A percentile compares a stretch with the other conserved stretches of the same genome.
Evolutionary conservation across 2,329 filamentous ascomycete genomes (phyloP).

Genomic region (Colletotrichum sp.): DNA sequence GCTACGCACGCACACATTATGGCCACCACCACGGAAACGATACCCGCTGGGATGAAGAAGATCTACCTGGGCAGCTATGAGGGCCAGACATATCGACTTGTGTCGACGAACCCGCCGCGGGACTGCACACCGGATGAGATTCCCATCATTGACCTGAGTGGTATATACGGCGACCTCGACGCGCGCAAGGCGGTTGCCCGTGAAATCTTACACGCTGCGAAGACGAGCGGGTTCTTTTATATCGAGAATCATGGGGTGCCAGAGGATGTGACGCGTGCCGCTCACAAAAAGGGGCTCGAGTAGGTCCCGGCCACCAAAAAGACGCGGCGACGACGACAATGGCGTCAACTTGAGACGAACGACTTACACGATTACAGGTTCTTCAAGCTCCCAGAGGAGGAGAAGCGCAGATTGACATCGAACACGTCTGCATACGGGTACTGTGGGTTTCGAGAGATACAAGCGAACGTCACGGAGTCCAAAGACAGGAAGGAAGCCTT

Average conservation of each 20-base stretch:
- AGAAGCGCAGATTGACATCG: conserved; percentile 29
- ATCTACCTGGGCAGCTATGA: conserved; percentile 8
- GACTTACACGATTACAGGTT: conserved; percentile 24
- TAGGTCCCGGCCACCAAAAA: conserved; percentile 18
- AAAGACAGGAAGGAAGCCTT: conserved; percentile 32
- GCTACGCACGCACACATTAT: background rate
- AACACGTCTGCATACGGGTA: conserved; percentile 25
- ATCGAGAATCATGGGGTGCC: conserved; percentile 48
- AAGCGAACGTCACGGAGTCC: conserved; percentile 28
- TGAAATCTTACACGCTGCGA: conserved; percentile 41
- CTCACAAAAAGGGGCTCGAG: conserved; percentile 24
- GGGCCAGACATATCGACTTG: conserved; percentile 8
- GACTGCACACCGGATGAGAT: conserved; percentile 46
- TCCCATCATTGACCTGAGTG: conserved; percentile 47
- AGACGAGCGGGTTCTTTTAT: conserved; percentile 53
- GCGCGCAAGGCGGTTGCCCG: conserved; percentile 41
- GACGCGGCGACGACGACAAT: background rate
- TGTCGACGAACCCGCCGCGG: conserved; percentile 33
- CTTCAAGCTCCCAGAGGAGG: conserved; percentile 31
- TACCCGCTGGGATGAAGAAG: conserved; percentile 1
- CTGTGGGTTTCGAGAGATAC: conserved; percentile 10
- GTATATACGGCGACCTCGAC: conserved; percentile 36
- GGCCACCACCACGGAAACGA: background rate
- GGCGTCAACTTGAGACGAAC: background rate
- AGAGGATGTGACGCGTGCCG: conserved; percentile 29